A percentile compares a stretch with the other conserved stretches of the same genome.
Conservation (phyloP, 208 protist species). For the Herpetomonas samuelpessoai region DNA sequence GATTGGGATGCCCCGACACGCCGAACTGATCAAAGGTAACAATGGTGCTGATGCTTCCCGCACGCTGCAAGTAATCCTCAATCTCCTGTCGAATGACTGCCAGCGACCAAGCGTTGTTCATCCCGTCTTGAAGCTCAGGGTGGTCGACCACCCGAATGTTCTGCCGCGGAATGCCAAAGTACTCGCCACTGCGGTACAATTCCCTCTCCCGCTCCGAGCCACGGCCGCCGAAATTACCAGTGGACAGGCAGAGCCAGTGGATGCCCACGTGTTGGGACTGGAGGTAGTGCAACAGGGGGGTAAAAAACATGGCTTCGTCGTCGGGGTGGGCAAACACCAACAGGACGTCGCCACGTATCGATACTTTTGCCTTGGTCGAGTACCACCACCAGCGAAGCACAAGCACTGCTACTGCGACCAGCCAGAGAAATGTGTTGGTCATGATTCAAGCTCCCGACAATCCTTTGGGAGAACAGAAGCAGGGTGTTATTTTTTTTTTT, state of each 20-base stretch:
- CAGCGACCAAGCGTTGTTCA: conserved; percentile 61
- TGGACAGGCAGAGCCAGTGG: conserved; percentile 94
- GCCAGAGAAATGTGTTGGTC: not conserved
- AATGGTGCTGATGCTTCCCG: conserved; percentile 72
- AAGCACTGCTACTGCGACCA: conserved; percentile 23
- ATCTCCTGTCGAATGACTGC: conserved; percentile 53
- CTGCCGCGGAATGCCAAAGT: conserved; percentile 54
- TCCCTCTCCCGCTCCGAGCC: conserved; percentile 84
- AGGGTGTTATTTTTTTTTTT: too few species aligned
- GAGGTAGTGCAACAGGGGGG: conserved; percentile 64
- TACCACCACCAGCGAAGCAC: conserved; percentile 46
- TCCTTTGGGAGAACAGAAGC: too few species aligned
- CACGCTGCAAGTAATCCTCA: conserved; percentile 50
- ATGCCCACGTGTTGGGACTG: conserved; percentile 31
- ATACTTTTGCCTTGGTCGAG: conserved; percentile 15
- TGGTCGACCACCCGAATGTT: conserved; percentile 79
- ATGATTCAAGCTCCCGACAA: too few species aligned
- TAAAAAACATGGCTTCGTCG: conserved; percentile 93
- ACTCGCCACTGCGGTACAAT: conserved; percentile 76
- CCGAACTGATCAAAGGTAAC: conserved; percentile 96
- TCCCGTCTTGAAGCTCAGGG: conserved; percentile 86
- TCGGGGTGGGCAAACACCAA: conserved; percentile 92
- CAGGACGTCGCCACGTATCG: conserved; percentile 75
- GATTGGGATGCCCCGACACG: conserved; percentile 95
- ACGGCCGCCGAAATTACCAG: conserved; percentile 78